Percentiles rank a stretch among this genome's conserved stretches.
These are phyloP conservation scores for Colletotrichum sublineola DNA, from an alignment of 2,329 filamentous ascomycete species.

Conservation along the genomic window DNA sequence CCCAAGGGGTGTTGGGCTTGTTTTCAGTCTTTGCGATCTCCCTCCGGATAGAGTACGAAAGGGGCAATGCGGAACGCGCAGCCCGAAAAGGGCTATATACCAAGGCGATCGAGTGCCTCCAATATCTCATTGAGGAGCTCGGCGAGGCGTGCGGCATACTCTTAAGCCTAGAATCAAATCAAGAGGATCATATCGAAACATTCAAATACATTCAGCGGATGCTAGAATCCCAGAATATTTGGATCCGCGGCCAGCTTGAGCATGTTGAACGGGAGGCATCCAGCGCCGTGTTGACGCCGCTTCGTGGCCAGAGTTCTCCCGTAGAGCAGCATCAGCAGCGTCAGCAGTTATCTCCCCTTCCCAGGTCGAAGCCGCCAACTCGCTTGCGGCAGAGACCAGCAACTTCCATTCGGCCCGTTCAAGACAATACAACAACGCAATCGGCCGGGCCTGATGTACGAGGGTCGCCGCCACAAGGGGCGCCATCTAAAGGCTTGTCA, in stretches of 20 bases:
- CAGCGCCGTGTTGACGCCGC: constrained; percentile 1
- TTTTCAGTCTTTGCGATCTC: constrained; percentile 11
- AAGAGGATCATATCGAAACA: not conserved
- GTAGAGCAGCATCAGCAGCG: not conserved
- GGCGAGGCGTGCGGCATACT: not conserved
- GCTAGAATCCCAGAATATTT: constrained; percentile 6
- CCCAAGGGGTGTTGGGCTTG: not conserved
- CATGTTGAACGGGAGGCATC: not conserved
- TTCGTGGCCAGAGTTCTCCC: not conserved
- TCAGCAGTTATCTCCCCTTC: not conserved
- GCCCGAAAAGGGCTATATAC: not conserved
- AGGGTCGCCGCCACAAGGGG: no score
- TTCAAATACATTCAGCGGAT: constrained; percentile 6
- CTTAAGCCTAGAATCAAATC: not conserved
- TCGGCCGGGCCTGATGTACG: not conserved
- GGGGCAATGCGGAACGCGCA: constrained; percentile 9
- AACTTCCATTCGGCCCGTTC: not conserved
- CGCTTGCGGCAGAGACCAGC: not conserved
- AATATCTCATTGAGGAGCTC: constrained; percentile 3
- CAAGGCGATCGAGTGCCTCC: constrained; percentile 8
- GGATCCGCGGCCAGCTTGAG: constrained; percentile 19
- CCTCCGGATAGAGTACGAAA: constrained; percentile 23
- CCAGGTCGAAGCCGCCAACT: not conserved
- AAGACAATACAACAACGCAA: not conserved
- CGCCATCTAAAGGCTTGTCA: no score